Base-by-base conservation (phyloP, 768 basidiomycete genomes). In the Tylopilus vinaceipallidus region DNA sequence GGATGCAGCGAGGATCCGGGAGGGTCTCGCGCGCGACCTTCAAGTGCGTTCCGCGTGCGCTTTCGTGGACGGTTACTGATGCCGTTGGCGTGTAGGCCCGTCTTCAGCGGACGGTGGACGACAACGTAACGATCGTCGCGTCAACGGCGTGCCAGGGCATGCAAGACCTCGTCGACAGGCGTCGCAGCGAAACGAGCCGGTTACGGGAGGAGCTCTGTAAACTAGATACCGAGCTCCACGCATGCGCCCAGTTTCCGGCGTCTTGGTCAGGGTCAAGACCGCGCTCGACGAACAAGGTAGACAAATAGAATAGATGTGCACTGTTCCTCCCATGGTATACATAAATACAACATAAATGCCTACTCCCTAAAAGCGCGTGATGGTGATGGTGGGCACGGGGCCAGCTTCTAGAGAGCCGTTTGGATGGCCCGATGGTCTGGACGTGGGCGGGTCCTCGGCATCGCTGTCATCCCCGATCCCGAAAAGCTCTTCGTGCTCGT, bases 401-500 rank as follows among this genome's bases (percentile, higher is more conserved):
- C 26, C 38, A 12, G 27, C 27, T 32, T 44, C 55, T 24, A 50
- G 45, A 44, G 52, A 11, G 6, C 46, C n/a, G 20, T 45, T 36
- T 26, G 46, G 3, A 20, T 13, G 51, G 10, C 29, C 42, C 4
- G 55, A 41, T 30, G 54, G 47, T 42, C 38, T 45, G 13, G 51
- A 42, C 24, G 55, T 48, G 22, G 53, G 37, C 9, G 38, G 53
- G 39, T 72, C 71, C 49, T 87, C 84, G 17, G 77, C 73, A 42
- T 84, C 82, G 57, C 81, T 82, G 51, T 82, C 80, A 10, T 76
- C 79, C 4, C 83, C 87, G 44, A 88, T 73, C 36, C 75, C 82
- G 63, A 91, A 88, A 29, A 86, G 53, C 47, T 89, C 86, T 67
- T 91, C 88, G 23, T 82, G 77, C 56, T 86, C 86, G 53, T 90